These are phyloP conservation scores for Scytalidium lignicola DNA, from an alignment of 2,329 filamentous ascomycete genomes.

Conservation along the genomic window DNA sequence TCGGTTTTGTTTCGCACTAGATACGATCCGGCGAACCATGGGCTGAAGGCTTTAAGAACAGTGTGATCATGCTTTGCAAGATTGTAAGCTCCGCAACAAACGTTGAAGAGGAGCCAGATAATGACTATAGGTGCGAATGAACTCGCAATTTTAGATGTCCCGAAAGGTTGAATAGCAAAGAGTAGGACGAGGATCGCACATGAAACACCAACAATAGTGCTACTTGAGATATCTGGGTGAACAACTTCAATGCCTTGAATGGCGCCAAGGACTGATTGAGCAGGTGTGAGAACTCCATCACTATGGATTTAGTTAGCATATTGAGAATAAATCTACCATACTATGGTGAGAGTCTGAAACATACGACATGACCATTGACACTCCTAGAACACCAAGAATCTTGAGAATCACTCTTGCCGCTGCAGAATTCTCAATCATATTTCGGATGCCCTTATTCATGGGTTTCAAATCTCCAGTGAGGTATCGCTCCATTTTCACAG, in stretches of 20 bases:
- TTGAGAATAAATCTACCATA: not conserved
- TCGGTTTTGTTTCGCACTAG: conserved; percentile 52
- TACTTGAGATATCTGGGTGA: conserved; percentile 44
- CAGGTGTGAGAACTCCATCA: conserved; percentile 64
- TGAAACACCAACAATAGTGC: conserved; percentile 55
- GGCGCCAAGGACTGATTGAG: conserved; percentile 65
- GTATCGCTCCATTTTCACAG: conserved; percentile 55
- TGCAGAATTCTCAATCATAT: conserved; percentile 51
- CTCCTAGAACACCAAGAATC: conserved; percentile 58
- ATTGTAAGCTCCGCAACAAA: conserved; percentile 59
- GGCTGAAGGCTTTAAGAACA: conserved; percentile 51
- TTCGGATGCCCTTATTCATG: conserved; percentile 47
- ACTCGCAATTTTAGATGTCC: conserved; percentile 54
- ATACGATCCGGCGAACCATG: conserved; percentile 56
- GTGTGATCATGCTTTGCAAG: conserved; percentile 45
- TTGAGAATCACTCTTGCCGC: conserved; percentile 51
- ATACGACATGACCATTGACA: conserved; percentile 57
- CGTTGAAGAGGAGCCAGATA: conserved; percentile 62
- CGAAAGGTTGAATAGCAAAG: conserved; percentile 61
- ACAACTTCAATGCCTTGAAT: conserved; percentile 59
- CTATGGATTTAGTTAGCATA: conserved; percentile 3
- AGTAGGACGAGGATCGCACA: conserved; percentile 61
- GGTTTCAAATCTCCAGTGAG: conserved; percentile 49
- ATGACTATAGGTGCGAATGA: conserved; percentile 63
- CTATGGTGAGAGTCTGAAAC: conserved; percentile 1